Evolutionary conservation across 768 basidiomycete genomes (phyloP).

Genomic region (Mycena capillaripes): DNA sequence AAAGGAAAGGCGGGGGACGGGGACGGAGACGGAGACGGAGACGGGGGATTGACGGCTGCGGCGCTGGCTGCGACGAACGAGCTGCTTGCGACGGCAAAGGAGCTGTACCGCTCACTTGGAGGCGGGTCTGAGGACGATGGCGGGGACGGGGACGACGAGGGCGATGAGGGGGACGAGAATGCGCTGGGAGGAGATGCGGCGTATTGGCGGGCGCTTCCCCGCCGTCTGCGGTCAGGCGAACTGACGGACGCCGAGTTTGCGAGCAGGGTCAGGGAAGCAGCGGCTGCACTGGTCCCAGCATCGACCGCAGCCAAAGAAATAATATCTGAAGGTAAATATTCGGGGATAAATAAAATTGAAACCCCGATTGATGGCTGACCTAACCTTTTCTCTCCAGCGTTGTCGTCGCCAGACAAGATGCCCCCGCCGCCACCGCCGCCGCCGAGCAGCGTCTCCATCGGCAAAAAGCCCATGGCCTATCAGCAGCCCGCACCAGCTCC

Average conservation of each 20-base stretch:
- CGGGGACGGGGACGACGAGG: background rate
- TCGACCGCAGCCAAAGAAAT: background rate
- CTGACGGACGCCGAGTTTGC: conserved; percentile 1
- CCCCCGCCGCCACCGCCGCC: conserved; percentile 53
- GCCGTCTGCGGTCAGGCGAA: background rate
- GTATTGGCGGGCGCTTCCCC: conserved; percentile 31
- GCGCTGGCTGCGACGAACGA: conserved; percentile 65
- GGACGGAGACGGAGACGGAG: background rate
- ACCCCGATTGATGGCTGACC: conserved; percentile 45
- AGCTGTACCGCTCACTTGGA: conserved; percentile 60
- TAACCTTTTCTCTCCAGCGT: conserved; percentile 51
- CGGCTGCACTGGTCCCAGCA: conserved; percentile 17
- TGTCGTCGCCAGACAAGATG: conserved; percentile 10
- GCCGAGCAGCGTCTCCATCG: conserved; percentile 88
- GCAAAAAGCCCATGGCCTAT: conserved; percentile 94
- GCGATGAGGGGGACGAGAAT: no score
- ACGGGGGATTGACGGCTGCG: conserved; percentile 27
- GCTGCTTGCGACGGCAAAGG: conserved; percentile 71
- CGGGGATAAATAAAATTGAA: background rate
- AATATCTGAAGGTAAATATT: background rate
- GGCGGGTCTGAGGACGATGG: conserved; percentile 20
- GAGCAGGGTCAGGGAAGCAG: conserved; percentile 23
- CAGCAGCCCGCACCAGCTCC: conserved; percentile 52
- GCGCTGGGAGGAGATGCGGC: background rate
- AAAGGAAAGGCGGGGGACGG: background rate